Percentiles rank a stretch among this genome's conserved stretches.
phyloP scores from a whole-genome alignment of 2,329 filamentous ascomycete genomes.

The Talaromyces sp. region DNA sequence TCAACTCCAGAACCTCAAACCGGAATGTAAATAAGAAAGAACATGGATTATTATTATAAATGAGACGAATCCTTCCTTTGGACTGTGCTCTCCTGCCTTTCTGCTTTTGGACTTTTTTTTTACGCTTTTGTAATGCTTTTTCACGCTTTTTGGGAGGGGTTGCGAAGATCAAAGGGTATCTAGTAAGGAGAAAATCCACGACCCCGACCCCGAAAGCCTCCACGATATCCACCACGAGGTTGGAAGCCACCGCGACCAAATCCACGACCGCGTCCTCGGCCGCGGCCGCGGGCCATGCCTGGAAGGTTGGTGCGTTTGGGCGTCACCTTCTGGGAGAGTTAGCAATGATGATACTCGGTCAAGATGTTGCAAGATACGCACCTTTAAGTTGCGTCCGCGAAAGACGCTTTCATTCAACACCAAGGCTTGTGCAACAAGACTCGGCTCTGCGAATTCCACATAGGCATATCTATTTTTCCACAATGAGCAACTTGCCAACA shows the following conservation, averaged over 20 bases:
- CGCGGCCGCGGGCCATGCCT: slow-evolving; percentile 75
- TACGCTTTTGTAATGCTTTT: not conserved
- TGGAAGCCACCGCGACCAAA: slow-evolving; percentile 41
- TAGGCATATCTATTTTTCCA: slow-evolving; percentile 75
- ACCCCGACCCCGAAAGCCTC: slow-evolving; percentile 42
- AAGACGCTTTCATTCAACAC: slow-evolving; percentile 96
- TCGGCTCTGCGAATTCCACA: slow-evolving; percentile 95
- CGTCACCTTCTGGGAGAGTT: slow-evolving; percentile 51
- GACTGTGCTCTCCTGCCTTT: not conserved
- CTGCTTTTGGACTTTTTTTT: not conserved
- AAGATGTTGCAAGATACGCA: slow-evolving; percentile 31
- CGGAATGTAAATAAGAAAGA: slow-evolving; percentile 6
- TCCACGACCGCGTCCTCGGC: slow-evolving; percentile 48
- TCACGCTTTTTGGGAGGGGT: not conserved
- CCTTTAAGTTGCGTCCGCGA: slow-evolving; percentile 92
- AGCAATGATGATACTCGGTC: slow-evolving; percentile 9
- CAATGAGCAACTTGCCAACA: slow-evolving; percentile 9
- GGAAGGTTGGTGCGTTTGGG: slow-evolving; percentile 97
- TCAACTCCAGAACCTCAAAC: slow-evolving; percentile 25
- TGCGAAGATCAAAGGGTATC: slow-evolving; percentile 3
- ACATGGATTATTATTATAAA: not conserved
- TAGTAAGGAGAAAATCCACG: slow-evolving; percentile 44
- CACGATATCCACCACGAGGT: slow-evolving; percentile 55
- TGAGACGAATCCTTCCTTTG: not conserved
- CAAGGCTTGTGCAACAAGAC: slow-evolving; percentile 83